phyloP scores from a whole-genome alignment of 208 protist species.

The Acanthamoeba sp. region DNA sequence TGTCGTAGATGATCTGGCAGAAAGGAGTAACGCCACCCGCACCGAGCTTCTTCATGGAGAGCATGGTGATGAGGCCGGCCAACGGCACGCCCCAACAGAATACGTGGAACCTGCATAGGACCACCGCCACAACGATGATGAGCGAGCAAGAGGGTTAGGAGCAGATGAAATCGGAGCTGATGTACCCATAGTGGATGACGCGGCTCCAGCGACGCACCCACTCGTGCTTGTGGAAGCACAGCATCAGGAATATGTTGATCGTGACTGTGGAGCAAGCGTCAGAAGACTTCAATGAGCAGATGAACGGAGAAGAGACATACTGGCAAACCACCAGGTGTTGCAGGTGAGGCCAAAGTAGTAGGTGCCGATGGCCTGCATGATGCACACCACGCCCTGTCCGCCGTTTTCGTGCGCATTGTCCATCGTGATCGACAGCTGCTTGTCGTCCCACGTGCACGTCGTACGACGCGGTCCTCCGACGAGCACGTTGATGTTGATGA shows the following conservation, averaged over 20 bases:
- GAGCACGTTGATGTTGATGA: constrained; percentile 1
- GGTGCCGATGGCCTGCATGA: constrained; percentile 40
- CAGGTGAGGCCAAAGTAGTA: constrained; percentile 51
- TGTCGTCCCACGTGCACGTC: constrained; percentile 28
- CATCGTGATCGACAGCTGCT: not conserved
- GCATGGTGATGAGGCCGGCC: constrained; percentile 20
- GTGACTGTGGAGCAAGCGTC: not conserved
- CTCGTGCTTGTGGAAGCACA: constrained; percentile 35
- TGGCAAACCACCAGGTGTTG: constrained; percentile 53
- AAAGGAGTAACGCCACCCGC: not conserved
- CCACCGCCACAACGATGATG: not conserved
- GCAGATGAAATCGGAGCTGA: not conserved
- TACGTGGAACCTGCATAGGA: not conserved
- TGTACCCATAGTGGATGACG: not conserved
- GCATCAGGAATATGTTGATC: constrained; percentile 55
- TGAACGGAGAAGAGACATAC: not conserved
- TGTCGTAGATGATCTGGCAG: not conserved
- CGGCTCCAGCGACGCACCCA: constrained; percentile 27
- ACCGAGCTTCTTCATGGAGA: constrained; percentile 18
- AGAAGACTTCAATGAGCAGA: not conserved
- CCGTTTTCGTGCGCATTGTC: constrained; percentile 12
- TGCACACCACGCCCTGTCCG: constrained; percentile 42
- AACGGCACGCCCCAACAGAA: constrained; percentile 45
- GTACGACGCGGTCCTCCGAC: not conserved
- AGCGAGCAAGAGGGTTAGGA: not conserved